Evolutionary conservation across 257 asterid genomes (phyloP).

Genomic region (Fraxinus pennsylvanica): DNA sequence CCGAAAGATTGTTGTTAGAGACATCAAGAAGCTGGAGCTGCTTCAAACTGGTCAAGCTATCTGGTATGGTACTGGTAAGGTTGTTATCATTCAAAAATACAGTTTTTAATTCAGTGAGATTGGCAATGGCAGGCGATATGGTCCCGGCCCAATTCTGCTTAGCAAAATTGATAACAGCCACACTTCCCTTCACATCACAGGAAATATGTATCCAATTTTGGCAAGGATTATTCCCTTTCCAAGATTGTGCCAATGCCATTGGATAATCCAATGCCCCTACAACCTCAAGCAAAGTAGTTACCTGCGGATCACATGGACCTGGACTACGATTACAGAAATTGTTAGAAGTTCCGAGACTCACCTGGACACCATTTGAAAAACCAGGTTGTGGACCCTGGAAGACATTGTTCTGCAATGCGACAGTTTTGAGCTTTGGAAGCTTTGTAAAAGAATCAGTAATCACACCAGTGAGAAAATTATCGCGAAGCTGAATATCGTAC

Average conservation of each 20-base stretch:
- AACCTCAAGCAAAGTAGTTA: constrained; percentile 52
- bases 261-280: constrained; percentile 66
- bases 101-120: constrained; percentile 45
- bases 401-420: constrained; percentile 54
- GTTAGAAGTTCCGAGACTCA: constrained; percentile 44
- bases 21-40: constrained; percentile 61
- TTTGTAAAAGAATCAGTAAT: constrained; percentile 59
- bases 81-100: constrained; percentile 56
- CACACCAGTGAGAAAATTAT: constrained; percentile 64
- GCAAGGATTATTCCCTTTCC: constrained; percentile 82
- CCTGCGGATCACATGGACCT: constrained; percentile 73
- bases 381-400: constrained; percentile 78
- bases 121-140: constrained; percentile 61
- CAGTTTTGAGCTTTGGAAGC: constrained; percentile 49
- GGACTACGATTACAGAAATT: constrained; percentile 60
- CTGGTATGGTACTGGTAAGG: constrained; percentile 65
- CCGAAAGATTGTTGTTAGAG: constrained; percentile 80
- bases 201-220: constrained; percentile 53
- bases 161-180: constrained; percentile 52
- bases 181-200: constrained; percentile 54
- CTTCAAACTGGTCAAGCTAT: constrained; percentile 43
- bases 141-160: constrained; percentile 59
- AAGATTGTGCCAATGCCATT: constrained; percentile 47
- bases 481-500: constrained; percentile 59
- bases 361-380: constrained; percentile 39